Evolutionary conservation across 139 green algal species (phyloP).

Genomic region (Chlamydomonas schloesseri): DNA sequence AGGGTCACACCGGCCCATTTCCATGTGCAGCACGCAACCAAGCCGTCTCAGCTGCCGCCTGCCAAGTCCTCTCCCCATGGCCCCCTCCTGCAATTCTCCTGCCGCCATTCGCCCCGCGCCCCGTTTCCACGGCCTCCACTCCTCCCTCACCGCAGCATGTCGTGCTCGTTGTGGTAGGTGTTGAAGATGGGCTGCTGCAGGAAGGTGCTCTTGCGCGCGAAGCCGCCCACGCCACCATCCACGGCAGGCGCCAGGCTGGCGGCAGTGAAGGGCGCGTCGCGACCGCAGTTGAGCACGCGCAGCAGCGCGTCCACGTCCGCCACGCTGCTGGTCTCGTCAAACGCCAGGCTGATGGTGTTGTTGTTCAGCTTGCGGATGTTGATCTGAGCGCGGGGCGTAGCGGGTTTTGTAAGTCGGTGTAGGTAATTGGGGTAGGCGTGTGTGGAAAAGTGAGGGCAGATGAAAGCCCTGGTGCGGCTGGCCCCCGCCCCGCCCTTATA

Average conservation of each 20-base stretch:
- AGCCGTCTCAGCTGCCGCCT: too few species aligned
- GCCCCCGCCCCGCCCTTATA: too few species aligned
- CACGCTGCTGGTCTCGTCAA: slow-evolving; percentile 96
- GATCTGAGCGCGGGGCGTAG: slow-evolving; percentile 45
- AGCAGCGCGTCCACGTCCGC: slow-evolving; percentile 94
- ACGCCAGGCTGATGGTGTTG: slow-evolving; percentile 76
- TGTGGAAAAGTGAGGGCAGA: too few species aligned
- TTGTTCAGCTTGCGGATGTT: slow-evolving; percentile 92
- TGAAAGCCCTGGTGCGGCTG: too few species aligned
- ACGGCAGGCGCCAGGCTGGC: slow-evolving; percentile 77
- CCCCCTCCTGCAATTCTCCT: too few species aligned
- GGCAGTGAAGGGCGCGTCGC: slow-evolving; percentile 79
- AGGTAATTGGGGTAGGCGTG: too few species aligned
- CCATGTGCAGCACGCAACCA: too few species aligned
- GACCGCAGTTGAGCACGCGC: slow-evolving; percentile 74
- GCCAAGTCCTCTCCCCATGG: too few species aligned
- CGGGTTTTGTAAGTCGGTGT: too few species aligned
- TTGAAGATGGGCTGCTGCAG: slow-evolving; percentile 94
- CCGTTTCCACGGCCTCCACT: too few species aligned
- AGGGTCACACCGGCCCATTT: too few species aligned
- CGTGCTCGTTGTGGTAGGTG: slow-evolving; percentile 88
- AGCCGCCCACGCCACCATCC: slow-evolving; percentile 52
- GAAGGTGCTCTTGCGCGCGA: slow-evolving; percentile 78
- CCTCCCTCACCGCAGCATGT: slow-evolving; percentile 66
- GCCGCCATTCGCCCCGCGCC: too few species aligned